Evolutionary conservation across 371 early-diverging fungal species (phyloP), one percentile per base, ranked within the genome.

Genomic region (Lichtheimia corymbifera): DNA sequence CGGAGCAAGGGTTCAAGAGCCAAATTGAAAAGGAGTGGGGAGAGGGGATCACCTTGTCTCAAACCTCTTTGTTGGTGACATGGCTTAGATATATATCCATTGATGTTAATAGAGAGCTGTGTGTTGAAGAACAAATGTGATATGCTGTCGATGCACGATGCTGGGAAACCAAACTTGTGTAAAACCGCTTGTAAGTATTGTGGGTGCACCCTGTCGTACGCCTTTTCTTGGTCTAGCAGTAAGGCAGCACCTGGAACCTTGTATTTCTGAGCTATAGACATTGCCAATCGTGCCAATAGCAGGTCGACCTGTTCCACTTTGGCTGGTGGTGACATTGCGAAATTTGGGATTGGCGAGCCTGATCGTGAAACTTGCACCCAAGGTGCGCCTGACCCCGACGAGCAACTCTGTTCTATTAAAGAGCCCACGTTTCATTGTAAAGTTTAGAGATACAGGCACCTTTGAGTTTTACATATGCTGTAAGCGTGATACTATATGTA

Each of bases 1-100:
- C 45, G 54, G 13, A 79, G 50, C 0, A 76, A 63, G 0, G 73
- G 76, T 53, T 72, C 68, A n/a, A 72, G 57, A 25, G 67, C 70
- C 1, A 76, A 30, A 41, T 70, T 76, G 55, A 76, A 76, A 3
- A 76, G 58, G 1, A 65, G 40, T 0, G 71, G 72, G 0, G 66
- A 64, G 7, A 76, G 51, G 0, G 71, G 76, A 27, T 72, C 71
- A 0, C 70, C 67, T 63, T 76, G 71, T 0, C 61, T 59, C 2
- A 76, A 53, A 4, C 68, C 76, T 49, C 71, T 44, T 4, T 24
- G 18, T 51, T 72, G 72, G 2, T 11, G 7, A 24, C 65, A 44
- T 45, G 64, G 44, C 3, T 45, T 5, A n/a, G 64, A 55, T 1
- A 72, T n/a, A 14, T 53, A 20, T 25, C 68, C 68, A 50, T 71